phyloP scores from a whole-genome alignment of 2,329 filamentous ascomycete species.

The Macrophomina tecta region DNA sequence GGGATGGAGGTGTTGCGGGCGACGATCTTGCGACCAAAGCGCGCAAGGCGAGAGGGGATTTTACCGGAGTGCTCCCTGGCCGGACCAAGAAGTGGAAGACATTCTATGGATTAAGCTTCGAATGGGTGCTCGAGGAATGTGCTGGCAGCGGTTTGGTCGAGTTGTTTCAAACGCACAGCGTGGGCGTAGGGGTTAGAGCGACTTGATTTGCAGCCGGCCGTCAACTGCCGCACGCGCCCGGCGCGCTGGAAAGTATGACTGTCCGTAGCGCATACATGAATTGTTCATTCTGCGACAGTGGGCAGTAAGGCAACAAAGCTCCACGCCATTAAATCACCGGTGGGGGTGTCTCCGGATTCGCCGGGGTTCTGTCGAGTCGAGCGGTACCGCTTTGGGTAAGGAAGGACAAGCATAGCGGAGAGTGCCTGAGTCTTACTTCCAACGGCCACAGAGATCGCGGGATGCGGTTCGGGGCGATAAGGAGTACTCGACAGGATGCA shows the following conservation, averaged over 20 bases:
- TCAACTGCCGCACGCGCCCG: conserved; percentile 4
- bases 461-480: conserved; percentile 13
- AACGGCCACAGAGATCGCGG: conserved; percentile 1
- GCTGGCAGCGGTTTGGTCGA: conserved; percentile 74
- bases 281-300: not conserved
- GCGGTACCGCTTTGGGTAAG: not conserved
- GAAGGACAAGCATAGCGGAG: not conserved
- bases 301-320: conserved; percentile 6
- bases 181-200: conserved; percentile 68
- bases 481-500: not conserved
- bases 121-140: conserved; percentile 74
- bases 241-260: not conserved
- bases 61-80: conserved; percentile 63
- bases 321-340: not conserved
- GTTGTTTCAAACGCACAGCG: conserved; percentile 75
- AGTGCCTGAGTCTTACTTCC: not conserved
- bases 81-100: conserved; percentile 73
- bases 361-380: not conserved
- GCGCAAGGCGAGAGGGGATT: conserved; percentile 62
- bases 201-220: conserved; percentile 23
- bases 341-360: not conserved
- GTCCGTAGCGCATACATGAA: not conserved
- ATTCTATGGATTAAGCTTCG: conserved; percentile 72
- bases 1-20: conserved; percentile 68
- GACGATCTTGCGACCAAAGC: conserved; percentile 54